These are phyloP conservation scores for Gamsiella multidivaricata DNA, from an alignment of 192 early-diverging fungal species.

Conservation along the genomic window DNA sequence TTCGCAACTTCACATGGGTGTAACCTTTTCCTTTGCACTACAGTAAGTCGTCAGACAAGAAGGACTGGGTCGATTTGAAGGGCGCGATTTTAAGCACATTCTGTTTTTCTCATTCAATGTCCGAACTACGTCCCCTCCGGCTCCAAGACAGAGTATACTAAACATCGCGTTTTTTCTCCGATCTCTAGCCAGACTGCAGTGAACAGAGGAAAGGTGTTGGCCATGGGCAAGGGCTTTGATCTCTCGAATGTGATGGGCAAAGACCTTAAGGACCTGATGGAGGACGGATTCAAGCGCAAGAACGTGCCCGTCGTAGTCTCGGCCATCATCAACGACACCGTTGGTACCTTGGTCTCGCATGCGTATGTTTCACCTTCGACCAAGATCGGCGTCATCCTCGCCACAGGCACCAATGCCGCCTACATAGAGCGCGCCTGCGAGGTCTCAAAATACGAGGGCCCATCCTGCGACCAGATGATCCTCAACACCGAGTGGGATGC, in stretches of 20 bases:
- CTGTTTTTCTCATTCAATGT: too few species aligned
- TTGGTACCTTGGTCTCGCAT: slow-evolving; percentile 91
- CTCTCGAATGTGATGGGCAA: slow-evolving; percentile 77
- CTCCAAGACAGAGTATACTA: too few species aligned
- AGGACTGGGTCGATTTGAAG: too few species aligned
- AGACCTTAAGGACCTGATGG: slow-evolving; percentile 88
- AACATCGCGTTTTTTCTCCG: background rate
- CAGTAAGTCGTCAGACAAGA: slow-evolving; percentile 75
- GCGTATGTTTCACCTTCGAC: slow-evolving; percentile 86
- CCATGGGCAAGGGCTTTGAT: slow-evolving; percentile 89
- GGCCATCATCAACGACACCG: slow-evolving; percentile 97
- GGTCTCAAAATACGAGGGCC: slow-evolving; percentile 73
- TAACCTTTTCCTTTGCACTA: slow-evolving; percentile 89
- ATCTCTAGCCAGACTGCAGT: slow-evolving; percentile 63
- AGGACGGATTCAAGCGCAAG: slow-evolving; percentile 79
- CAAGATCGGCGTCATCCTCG: slow-evolving; percentile 89
- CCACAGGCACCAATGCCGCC: slow-evolving; percentile 95
- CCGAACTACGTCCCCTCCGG: too few species aligned
- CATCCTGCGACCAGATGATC: slow-evolving; percentile 80
- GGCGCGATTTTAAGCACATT: too few species aligned
- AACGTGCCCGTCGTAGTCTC: slow-evolving; percentile 85
- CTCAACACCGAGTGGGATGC: slow-evolving; percentile 98
- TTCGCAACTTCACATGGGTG: slow-evolving; percentile 70
- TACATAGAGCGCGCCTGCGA: slow-evolving; percentile 85
- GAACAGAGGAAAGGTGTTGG: slow-evolving; percentile 58